These are phyloP conservation scores for Citeromyces hawaiiensis DNA, from an alignment of 1,139 yeast genomes.

Conservation along the genomic window DNA sequence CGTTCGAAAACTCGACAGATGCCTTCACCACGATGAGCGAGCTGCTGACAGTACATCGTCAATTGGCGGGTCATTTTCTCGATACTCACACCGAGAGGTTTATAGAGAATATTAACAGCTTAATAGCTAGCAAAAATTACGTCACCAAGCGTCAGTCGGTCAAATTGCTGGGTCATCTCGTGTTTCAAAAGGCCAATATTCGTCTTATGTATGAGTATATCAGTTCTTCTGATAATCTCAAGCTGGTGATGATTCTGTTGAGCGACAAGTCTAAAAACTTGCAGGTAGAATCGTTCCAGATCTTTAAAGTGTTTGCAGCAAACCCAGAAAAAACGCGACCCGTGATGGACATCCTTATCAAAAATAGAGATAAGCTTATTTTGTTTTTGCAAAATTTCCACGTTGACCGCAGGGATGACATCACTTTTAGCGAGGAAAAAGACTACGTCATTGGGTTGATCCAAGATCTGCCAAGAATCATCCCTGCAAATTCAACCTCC, in stretches of 20 bases:
- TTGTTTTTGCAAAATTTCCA: constrained; percentile 59
- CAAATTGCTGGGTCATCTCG: constrained; percentile 61
- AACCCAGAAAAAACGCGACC: constrained; percentile 83
- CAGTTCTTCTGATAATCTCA: constrained; percentile 69
- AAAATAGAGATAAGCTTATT: constrained; percentile 68
- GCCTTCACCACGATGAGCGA: constrained; percentile 69
- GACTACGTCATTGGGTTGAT: constrained; percentile 70
- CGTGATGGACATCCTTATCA: constrained; percentile 66
- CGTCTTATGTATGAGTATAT: constrained; percentile 65
- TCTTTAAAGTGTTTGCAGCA: constrained; percentile 87
- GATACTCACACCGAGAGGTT: constrained; percentile 27
- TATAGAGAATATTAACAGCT: constrained; percentile 45
- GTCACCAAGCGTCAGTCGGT: constrained; percentile 89
- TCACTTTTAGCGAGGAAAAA: constrained; percentile 64
- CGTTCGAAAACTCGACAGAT: constrained; percentile 86
- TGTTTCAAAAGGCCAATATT: constrained; percentile 64
- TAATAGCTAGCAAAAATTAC: constrained; percentile 69
- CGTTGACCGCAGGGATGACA: constrained; percentile 46
- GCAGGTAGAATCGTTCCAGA: constrained; percentile 84
- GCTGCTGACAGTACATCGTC: constrained; percentile 55
- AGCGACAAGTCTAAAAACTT: constrained; percentile 84
- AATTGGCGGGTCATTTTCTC: constrained; percentile 59
- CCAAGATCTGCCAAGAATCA: constrained; percentile 41
- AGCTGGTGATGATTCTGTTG: constrained; percentile 71
- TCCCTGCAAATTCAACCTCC: not conserved